Evolutionary conservation across 306 rosid species (phyloP), one percentile per base, ranked within the genome.

Genomic region (Spatholobus suberectus): DNA sequence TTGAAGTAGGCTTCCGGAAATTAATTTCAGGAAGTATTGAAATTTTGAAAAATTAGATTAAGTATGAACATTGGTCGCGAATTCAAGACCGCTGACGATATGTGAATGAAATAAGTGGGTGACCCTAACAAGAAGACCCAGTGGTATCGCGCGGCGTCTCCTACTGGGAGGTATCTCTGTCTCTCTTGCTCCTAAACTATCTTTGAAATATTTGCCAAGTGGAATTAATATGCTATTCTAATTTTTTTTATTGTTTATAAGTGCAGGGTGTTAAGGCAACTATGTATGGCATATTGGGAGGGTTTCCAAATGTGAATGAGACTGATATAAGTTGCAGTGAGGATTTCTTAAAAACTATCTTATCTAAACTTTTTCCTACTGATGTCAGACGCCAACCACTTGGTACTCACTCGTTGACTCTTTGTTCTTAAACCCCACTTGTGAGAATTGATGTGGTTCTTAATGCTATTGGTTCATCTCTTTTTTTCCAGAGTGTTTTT

Each of bases 61-160:
- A n/a, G n/a, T n/a, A n/a, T n/a, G n/a, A n/a, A n/a, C n/a, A n/a
- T n/a, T 23, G 99, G 99, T 77, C 91, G 94, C 20, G 78, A 90
- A 26, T 96, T 90, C 87, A 65, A 69, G 46, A 92, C 75, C 66
- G 92, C 96, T 46, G 92, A 87, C 27, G 97, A 93, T 81, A 96
- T 96, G 99, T 96, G 99, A 98, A 85, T n/a, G 10, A 98, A 96
- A 73, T 90, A 93, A 40, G 85, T 83, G 32, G 98, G 99, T 17
- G 92, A 96, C 78, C 46, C 82, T 21, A 80, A 74, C 84, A 96
- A 87, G 87, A 91, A 89, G 85, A 90, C 88, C 3, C 82, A 87
- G 8, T 96, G 99, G 98, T 96, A 96, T 77, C 85, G 86, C 26
- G 77, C 20, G 99, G 99, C 61, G 91, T 96, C 59, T 94, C 96